Base-by-base conservation (phyloP, 768 basidiomycete genomes). In the Gyrodon lividus region DNA sequence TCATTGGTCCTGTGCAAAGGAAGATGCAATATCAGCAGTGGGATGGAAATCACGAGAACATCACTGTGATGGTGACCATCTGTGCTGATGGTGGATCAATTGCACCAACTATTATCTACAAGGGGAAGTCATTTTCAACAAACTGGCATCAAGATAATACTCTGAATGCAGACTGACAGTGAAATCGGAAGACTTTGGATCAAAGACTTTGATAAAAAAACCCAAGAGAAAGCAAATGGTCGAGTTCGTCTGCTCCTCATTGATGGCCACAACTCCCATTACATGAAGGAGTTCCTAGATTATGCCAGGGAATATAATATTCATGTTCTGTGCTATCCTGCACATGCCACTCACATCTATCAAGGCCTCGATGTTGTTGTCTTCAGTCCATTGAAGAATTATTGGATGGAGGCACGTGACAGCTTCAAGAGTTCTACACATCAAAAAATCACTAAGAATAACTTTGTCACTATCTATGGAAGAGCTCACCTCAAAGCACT, bases 321-420 rank as follows among this genome's bases (percentile, higher is more conserved):
- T 22, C 45, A 63, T 30, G 61, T 78, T 8, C 51, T 78, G 2
- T 74, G 71, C 54, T 78, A 77, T 61, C 76, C 74, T 13, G 58
- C 77, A n/a, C 76, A 79, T 55, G 50, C 58, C 2, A 79, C 74
- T 0, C 78, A 81, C 50, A n/a, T n/a, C n/a, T n/a, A n/a, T n/a
- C n/a, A n/a, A n/a, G n/a, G n/a, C n/a, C n/a, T n/a, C n/a, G n/a
- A 77, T 56, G 69, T 77, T 48, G 69, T 71, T 5, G 62, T 64
- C 26, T 73, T 72, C 44, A 49, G 52, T 7, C 34, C 54, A 12
- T 45, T 75, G 16, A 76, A 76, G 58, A 24, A 26, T 2, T 56
- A 53, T n/a, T 67, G 60, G 59, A 60, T 23, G 48, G 46, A 61
- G 16, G 40, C 41, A 30, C 17, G 39, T 30, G 52, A 54, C 20